phyloP scores from a whole-genome alignment of 345 rosid species.

The Euphorbia peplus region DNA sequence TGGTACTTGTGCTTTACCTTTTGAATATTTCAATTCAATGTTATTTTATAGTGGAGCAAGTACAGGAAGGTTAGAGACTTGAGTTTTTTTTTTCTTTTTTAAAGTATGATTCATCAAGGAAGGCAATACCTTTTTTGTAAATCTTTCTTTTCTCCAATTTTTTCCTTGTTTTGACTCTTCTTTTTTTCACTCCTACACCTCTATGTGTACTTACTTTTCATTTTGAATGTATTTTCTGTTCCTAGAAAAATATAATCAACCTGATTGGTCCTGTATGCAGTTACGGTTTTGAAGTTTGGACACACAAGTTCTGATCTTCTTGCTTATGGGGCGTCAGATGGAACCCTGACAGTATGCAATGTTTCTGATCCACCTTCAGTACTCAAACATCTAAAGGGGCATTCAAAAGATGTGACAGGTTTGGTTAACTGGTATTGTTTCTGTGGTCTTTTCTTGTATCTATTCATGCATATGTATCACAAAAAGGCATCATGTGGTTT shows the following conservation, averaged over 20 bases:
- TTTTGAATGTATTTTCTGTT: neutral
- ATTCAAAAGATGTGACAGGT: slow-evolving; percentile 99
- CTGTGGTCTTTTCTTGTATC: slow-evolving; percentile 38
- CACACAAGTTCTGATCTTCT: slow-evolving; percentile 90
- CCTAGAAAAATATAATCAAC: slow-evolving; percentile 10
- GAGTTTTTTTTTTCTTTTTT: neutral
- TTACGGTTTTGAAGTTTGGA: slow-evolving; percentile 93
- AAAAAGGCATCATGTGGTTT: neutral
- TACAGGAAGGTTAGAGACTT: neutral
- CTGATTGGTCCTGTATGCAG: slow-evolving; percentile 44
- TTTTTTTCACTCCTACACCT: neutral
- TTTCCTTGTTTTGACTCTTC: neutral
- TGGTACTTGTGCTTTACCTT: slow-evolving; percentile 38
- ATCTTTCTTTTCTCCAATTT: neutral
- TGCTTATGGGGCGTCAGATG: slow-evolving; percentile 96
- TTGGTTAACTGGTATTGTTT: slow-evolving; percentile 69
- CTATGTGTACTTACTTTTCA: slow-evolving; percentile 1
- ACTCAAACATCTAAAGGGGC: slow-evolving; percentile 59
- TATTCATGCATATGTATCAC: slow-evolving; percentile 7
- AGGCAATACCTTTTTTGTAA: neutral
- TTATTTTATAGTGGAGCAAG: neutral
- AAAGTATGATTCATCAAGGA: neutral
- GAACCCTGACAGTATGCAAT: slow-evolving; percentile 74
- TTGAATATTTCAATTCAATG: neutral
- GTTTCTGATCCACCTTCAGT: slow-evolving; percentile 76